phyloP scores from a whole-genome alignment of 2,329 filamentous ascomycete species.

The Sporothrix mexicana region DNA sequence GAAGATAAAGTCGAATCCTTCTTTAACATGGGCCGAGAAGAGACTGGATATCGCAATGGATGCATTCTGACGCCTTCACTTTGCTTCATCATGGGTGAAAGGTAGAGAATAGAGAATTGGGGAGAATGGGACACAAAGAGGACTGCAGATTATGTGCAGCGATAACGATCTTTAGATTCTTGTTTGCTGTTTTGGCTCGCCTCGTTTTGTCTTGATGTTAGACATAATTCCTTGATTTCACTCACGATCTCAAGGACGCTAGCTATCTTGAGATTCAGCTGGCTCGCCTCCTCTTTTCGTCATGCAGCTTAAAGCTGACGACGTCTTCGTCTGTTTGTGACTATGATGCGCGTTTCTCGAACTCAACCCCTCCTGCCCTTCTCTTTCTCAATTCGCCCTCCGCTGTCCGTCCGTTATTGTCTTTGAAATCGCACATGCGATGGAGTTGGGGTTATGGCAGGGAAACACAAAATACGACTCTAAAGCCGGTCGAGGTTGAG shows the following conservation, averaged over 20 bases:
- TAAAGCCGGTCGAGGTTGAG: not conserved
- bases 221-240: not conserved
- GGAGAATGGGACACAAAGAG: not conserved
- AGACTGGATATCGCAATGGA: not conserved
- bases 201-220: not conserved
- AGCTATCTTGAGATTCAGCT: not conserved
- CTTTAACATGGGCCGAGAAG: not conserved
- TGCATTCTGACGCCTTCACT: not conserved
- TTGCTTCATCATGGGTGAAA: constrained; percentile 9
- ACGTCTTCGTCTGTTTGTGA: not conserved
- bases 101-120: no score
- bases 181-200: not conserved
- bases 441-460: not conserved
- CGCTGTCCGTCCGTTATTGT: not conserved
- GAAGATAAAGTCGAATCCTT: not conserved
- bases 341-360: not conserved
- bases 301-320: constrained; percentile 15
- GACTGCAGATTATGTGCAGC: not conserved
- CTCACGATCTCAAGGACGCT: not conserved
- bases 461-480: not conserved
- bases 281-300: not conserved
- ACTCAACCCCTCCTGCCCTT: not conserved
- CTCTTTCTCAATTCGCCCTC: not conserved
- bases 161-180: not conserved
- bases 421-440: not conserved